These are phyloP conservation scores for Mucor velutinosus DNA, from an alignment of 371 early-diverging fungal genomes.

Conservation along the genomic window DNA sequence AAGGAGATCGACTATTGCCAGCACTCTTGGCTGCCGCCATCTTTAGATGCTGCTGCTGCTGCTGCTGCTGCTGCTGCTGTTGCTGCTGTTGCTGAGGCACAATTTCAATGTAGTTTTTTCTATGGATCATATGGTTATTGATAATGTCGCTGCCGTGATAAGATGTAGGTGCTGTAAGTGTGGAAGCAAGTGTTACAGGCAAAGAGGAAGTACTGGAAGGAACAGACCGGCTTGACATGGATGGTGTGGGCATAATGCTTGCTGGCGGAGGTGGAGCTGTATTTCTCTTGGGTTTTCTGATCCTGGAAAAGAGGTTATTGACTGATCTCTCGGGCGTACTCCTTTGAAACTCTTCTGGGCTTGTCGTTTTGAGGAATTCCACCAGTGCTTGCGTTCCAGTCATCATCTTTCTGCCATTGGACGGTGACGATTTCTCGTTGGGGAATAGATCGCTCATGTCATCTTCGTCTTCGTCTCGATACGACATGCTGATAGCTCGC, in stretches of 20 bases:
- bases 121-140: slow-evolving; percentile 7
- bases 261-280: background rate
- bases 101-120: slow-evolving; percentile 41
- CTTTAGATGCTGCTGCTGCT: slow-evolving; percentile 2
- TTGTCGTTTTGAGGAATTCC: slow-evolving; percentile 49
- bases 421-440: slow-evolving; percentile 21
- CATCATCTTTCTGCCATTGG: slow-evolving; percentile 10
- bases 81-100: slow-evolving; percentile 22
- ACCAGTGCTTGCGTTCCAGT: slow-evolving; percentile 47
- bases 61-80: slow-evolving; percentile 6
- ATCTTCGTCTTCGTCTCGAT: slow-evolving; percentile 19
- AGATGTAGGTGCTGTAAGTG: slow-evolving; percentile 6
- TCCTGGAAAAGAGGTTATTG: slow-evolving; percentile 34
- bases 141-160: slow-evolving; percentile 13
- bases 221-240: slow-evolving; percentile 16
- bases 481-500: slow-evolving; percentile 16
- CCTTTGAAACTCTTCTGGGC: slow-evolving; percentile 52
- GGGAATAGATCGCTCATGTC: slow-evolving; percentile 26
- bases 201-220: slow-evolving; percentile 24
- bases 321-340: slow-evolving; percentile 23
- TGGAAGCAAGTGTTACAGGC: slow-evolving; percentile 6
- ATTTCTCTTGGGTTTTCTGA: slow-evolving; percentile 27
- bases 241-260: slow-evolving; percentile 10
- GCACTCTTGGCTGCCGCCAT: slow-evolving; percentile 13
- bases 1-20: slow-evolving; percentile 21